Base-by-base conservation (phyloP, 345 rosid genomes). In the Aquilaria sinensis region DNA sequence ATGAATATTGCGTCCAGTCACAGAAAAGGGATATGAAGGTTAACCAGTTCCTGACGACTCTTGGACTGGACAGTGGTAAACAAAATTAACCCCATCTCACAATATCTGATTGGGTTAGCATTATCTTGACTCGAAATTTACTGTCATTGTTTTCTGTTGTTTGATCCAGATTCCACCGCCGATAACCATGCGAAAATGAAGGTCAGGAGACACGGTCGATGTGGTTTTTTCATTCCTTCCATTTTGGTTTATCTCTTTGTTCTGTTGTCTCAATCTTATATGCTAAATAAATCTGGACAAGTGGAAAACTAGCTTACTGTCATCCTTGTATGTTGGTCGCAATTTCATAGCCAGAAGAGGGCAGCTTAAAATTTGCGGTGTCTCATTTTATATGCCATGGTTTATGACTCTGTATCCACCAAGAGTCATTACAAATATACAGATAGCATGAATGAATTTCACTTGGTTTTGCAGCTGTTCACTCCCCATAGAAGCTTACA, bases 1-100 rank as follows among this genome's bases (percentile, higher is more conserved):
- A 80, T 49, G 47, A 76, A 57, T 79, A 82, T 51, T 85, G 90
- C 66, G 70, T 82, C 63, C 78, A 75, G 72, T 72, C 72, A 11
- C 80, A 67, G 50, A 66, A 58, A 30, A 69, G 60, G 57, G 62
- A 69, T 10, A 62, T 78, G 58, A 77, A 75, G 63, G 60, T 67
- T 50, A 78, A 71, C 58, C 58, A 70, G 41, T 72, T 82, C 64
- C 67, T 78, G n/a, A 57, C 61, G 69, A 78, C 69, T 11, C 57
- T 83, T 33, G 85, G 88, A 58, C 65, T 85, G 2, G 53, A 74
- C 31, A 66, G 60, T 16, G 80, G 78, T 74, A 64, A 62, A 41
- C 11, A 41, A 61, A 57, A 8, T 33, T 57, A 31, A 2, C 64
- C 37, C 4, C 2, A 23, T 2, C n/a, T 53, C 30, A 48, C 0